Percentiles rank a stretch among this genome's conserved stretches.
Conservation (phyloP, 1,284 basidiomycete species). For the Schizophyllum amplum region DNA sequence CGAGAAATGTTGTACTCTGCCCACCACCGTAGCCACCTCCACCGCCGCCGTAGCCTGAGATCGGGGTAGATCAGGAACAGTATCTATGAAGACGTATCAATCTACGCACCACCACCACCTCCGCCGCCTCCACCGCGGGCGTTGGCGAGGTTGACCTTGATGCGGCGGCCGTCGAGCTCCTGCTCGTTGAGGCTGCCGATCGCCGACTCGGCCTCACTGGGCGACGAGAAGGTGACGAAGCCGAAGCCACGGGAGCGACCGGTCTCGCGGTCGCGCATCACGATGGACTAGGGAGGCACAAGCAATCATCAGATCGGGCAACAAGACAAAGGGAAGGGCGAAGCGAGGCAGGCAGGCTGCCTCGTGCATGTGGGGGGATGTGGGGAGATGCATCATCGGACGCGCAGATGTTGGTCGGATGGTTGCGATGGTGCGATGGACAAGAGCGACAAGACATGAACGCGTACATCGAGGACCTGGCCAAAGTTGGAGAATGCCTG, state of each 20-base stretch:
- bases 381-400: conserved; percentile 9
- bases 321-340: conserved; percentile 5
- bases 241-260: conserved; percentile 95
- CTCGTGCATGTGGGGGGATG: conserved; percentile 14
- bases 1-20: conserved; percentile 11
- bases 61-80: background rate
- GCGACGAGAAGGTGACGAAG: conserved; percentile 74
- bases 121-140: conserved; percentile 58
- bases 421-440: background rate
- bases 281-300: conserved; percentile 59
- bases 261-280: conserved; percentile 97
- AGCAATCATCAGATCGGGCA: conserved; percentile 8
- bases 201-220: conserved; percentile 70
- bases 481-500: conserved; percentile 70
- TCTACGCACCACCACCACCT: conserved; percentile 35
- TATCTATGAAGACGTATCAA: conserved; percentile 1
- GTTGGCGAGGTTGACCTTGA: conserved; percentile 94
- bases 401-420: too few relatives aligned
- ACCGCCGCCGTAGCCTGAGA: conserved; percentile 24
- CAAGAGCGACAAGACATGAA: conserved; percentile 27
- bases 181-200: conserved; percentile 82
- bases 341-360: conserved; percentile 11
- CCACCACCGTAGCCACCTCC: conserved; percentile 20
- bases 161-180: conserved; percentile 88
- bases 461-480: conserved; percentile 70